Conservation (phyloP, 106 monocot species). For the Alisma plantagoaquatica region DNA sequence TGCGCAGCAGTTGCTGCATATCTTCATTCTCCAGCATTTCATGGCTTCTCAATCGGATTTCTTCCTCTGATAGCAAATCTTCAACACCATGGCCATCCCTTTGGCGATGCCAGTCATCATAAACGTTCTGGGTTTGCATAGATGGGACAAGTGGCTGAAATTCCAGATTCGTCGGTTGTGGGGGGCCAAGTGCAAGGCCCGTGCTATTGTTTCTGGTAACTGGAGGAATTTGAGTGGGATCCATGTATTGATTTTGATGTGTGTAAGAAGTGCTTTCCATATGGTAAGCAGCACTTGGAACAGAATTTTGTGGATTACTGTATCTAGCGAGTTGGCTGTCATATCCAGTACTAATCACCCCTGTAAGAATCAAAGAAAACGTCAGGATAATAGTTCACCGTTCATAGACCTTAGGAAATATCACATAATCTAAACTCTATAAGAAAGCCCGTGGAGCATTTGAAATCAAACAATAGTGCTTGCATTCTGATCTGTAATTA, state of each 20-base stretch:
- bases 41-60: slow-evolving; percentile 74
- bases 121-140: slow-evolving; percentile 18
- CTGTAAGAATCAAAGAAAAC: slow-evolving; percentile 3
- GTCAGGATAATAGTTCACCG: no score
- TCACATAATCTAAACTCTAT: no score
- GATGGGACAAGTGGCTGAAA: slow-evolving; percentile 8
- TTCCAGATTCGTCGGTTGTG: slow-evolving; percentile 14
- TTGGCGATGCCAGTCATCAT: slow-evolving; percentile 18
- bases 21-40: slow-evolving; percentile 86
- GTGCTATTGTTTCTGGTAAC: slow-evolving; percentile 22
- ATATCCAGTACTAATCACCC: slow-evolving; percentile 16
- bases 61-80: slow-evolving; percentile 57
- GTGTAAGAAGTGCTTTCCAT: slow-evolving; percentile 28
- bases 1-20: slow-evolving; percentile 68
- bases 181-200: slow-evolving; percentile 20
- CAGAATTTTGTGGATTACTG: slow-evolving; percentile 18
- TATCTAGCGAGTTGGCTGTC: slow-evolving; percentile 29
- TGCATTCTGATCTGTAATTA: no score
- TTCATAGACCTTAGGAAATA: no score
- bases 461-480: no score
- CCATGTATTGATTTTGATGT: slow-evolving; percentile 20
- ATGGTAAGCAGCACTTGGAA: slow-evolving; percentile 21
- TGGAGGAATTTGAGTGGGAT: slow-evolving; percentile 15
- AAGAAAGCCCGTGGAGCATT: no score
- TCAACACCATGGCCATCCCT: slow-evolving; percentile 14